Base-by-base conservation (phyloP, 2,329 filamentous ascomycete species). In the Dothidotthia symphoricarpi region DNA sequence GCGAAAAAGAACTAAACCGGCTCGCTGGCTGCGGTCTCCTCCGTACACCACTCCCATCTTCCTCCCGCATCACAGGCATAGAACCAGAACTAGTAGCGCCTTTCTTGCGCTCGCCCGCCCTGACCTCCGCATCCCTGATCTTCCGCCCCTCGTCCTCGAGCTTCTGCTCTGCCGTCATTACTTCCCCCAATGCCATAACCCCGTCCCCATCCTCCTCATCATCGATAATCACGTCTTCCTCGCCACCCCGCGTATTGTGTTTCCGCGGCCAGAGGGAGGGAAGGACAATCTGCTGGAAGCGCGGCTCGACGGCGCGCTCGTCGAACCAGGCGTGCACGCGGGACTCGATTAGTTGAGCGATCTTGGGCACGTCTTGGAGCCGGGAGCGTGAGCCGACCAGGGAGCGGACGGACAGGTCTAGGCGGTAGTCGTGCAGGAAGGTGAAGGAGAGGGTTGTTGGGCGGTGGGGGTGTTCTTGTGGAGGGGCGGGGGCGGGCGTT, bases 401-500 rank as follows among this genome's bases (percentile, higher is more conserved):
- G 36, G 85, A 89, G 45, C 86, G 78, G 17, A 91, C 86, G 3
- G 83, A 88, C 47, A 94, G 83, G 64, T 93, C 88, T 14, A 94
- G 75, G 16, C 87, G 76, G 69, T 94, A 94, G 69, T 93, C 87
- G 63, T 91, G 86, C 24, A 91, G 76, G 61, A 98, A 98, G 39
- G 88, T 94, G 67, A 98, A 97, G 0, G 88, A 88, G 66, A 98
- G 85, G 62, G 89, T 94, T 3, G 93, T 95, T 3, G 86, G 86
- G 3, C 70, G 41, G 63, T 66, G 48, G 52, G 61, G 43, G 48
- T 51, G 25, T 11, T 34, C 31, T 27, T 6, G 63, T 64, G 45
- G 53, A 59, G 40, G 43, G 50, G 7, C 63, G 60, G 8, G 66
- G 67, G 5, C 55, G 57, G 19, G 59, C 52, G 3, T 54, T 84